Evolutionary conservation across 768 basidiomycete species (phyloP), one percentile per base, ranked within the genome.

Genomic region (Podaxis rugospora): DNA sequence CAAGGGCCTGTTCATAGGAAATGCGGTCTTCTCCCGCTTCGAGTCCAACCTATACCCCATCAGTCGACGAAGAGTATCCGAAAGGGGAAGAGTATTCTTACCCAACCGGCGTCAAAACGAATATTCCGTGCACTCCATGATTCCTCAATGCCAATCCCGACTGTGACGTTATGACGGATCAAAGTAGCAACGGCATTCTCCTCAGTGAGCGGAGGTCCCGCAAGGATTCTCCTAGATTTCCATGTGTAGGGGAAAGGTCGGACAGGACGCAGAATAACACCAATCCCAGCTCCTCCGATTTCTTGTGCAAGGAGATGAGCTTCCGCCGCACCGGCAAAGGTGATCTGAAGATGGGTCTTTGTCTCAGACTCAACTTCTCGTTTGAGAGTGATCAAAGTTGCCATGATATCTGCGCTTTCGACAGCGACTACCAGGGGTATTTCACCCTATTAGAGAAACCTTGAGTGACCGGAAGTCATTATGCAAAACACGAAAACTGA

Each of bases 31-130:
- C 64, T 23, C 53, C 59, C 1, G 71, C 68, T 51, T 75, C 75
- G 10, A 77, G 66, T 1, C 71, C 67, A 21, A 69, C 70, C 74
- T 75, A 37, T 16, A n/a, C 21, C 54, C 3, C 16, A 35, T 53
- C 10, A 60, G 42, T 14, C 4, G 36, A 6, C 13, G 9, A 36
- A 16, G 40, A 9, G 10, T 2, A 28, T 56, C 40, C 7, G 7
- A 47, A 32, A 9, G 46, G 23, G 14, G 6, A 7, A 54, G 56
- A 39, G 32, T 4, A 42, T 23, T 72, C 82, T 66, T 65, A 87
- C 88, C 92, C 93, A 95, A 57, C 81, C 89, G 54, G 83, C 74
- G 65, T 94, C 90, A 63, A 91, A 88, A 6, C 90, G 80, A 16
- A 86, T 80, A 62, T 87, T 90, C 42, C 88, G 82, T 5, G 87